Evolutionary conservation across 306 rosid genomes (phyloP).

Genomic region (Vigna angularis): DNA sequence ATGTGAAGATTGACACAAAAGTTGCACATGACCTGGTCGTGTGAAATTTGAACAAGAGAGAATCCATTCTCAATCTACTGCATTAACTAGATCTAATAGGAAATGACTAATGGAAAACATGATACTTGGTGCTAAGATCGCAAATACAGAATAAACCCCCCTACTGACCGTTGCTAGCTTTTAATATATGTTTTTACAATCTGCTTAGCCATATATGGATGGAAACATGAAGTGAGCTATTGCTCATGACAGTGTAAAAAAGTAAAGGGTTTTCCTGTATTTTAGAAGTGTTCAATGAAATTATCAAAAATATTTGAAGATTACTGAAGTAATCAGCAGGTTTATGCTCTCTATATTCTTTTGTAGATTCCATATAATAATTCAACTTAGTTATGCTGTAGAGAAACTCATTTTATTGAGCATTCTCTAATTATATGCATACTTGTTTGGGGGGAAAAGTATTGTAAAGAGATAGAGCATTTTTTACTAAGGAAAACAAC

Average conservation of each 20-base stretch:
- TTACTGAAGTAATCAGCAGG: conserved; percentile 29
- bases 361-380: not conserved
- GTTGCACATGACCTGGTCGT: not conserved
- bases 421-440: conserved; percentile 1
- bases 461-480: not conserved
- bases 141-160: conserved; percentile 34
- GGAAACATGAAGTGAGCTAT: conserved; percentile 24
- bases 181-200: not conserved
- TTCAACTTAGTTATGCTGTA: conserved; percentile 10
- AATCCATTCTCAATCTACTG: not conserved
- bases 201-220: conserved; percentile 23
- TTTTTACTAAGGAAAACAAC: conserved; percentile 6
- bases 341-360: conserved; percentile 10
- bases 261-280: conserved; percentile 24
- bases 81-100: conserved; percentile 27
- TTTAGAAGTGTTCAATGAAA: conserved; percentile 5
- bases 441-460: not conserved
- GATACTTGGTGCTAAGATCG: conserved; percentile 12
- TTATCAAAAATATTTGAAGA: conserved; percentile 5
- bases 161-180: conserved; percentile 2
- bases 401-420: conserved; percentile 25
- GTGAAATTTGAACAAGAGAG: conserved; percentile 7
- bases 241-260: conserved; percentile 32
- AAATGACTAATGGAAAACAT: conserved; percentile 16
- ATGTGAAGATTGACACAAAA: not conserved